Evolutionary conservation across 2,329 filamentous ascomycete genomes (phyloP), one percentile per base, ranked within the genome.

Genomic region (Magnaporthiopsis poae): DNA sequence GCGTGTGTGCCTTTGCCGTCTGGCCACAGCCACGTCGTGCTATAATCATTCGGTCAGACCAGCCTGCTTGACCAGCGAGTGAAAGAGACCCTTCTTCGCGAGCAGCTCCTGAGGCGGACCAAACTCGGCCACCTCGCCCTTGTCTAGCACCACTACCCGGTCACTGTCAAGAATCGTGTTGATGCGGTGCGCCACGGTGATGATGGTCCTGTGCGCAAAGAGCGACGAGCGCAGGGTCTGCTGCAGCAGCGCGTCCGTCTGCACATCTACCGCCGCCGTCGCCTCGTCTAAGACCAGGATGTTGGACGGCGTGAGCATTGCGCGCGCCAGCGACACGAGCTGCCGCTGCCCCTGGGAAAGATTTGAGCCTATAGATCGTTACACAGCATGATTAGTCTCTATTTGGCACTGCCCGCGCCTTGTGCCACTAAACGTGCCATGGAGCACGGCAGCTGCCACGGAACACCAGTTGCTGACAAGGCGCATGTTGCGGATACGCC

Each of bases 281-380:
- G 96, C 95, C 83, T 99, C 95, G 76, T 99, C 95, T 35, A 99
- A 84, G 2, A 99, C 93, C 68, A 99, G 84, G 73, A 99, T 98
- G 78, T 98, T 98, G 78, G 91, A 96, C 18, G 95, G 95, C 7
- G 94, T 96, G 63, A 99, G 85, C 76, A 99, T 86, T 35, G 96
- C 96, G 64, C 95, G 91, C 60, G 96, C 95, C 62, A 99, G 84
- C 25, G 93, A 97, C 65, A 99, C 86, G 68, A 99, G 87, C 79
- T 99, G 95, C 65, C 94, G 88, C 78, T 99, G 96, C 64, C 95
- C 95, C 76, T 96, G 90, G 67, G 92, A 97, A 67, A 99, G 85
- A 76, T 99, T 99, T 68, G 92, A 96, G 66, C 95, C 91, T 93
- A 13, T 9, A 11, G 29, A 25, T 33, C 25, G 29, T 29, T 18